phyloP scores from a whole-genome alignment of 2,329 filamentous ascomycete species.

The Cytospora piceicola region DNA sequence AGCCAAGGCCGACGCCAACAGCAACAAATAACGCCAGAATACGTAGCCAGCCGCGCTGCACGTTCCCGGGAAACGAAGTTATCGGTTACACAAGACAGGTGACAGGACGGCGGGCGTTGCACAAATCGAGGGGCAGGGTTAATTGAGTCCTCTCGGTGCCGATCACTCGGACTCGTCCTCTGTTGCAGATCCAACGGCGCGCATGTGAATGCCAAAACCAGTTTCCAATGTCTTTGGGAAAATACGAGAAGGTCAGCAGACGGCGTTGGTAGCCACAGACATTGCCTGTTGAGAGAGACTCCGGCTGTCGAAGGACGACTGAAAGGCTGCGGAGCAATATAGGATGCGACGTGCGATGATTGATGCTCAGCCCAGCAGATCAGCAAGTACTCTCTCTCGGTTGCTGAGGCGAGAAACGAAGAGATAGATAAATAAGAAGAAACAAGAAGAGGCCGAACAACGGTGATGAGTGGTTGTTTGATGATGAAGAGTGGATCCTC shows the following conservation, averaged over 20 bases:
- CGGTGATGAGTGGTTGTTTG: constrained; percentile 20
- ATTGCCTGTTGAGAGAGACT: constrained; percentile 5
- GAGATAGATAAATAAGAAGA: constrained; percentile 4
- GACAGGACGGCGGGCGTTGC: constrained; percentile 22
- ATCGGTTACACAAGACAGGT: constrained; percentile 23
- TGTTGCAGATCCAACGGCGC: constrained; percentile 25
- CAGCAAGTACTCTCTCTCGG: neutral
- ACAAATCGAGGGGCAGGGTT: constrained; percentile 29
- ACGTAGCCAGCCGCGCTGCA: constrained; percentile 30
- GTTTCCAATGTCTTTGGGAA: neutral
- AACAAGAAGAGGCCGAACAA: constrained; percentile 8
- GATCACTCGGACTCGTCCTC: constrained; percentile 25
- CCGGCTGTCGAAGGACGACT: neutral
- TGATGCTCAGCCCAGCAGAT: neutral
- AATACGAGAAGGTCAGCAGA: constrained; percentile 10
- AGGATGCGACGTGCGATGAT: neutral
- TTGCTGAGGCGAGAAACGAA: neutral
- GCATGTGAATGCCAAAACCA: constrained; percentile 17
- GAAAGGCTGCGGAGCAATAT: neutral
- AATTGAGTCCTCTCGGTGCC: constrained; percentile 18
- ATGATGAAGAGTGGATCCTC: constrained; percentile 28
- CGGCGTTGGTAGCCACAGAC: constrained; percentile 3
- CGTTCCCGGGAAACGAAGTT: constrained; percentile 21
- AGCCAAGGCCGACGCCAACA: constrained; percentile 13
- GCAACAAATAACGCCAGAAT: constrained; percentile 1